phyloP scores from a whole-genome alignment of 495 filamentous ascomycete genomes.

The Cercophora sp. region DNA sequence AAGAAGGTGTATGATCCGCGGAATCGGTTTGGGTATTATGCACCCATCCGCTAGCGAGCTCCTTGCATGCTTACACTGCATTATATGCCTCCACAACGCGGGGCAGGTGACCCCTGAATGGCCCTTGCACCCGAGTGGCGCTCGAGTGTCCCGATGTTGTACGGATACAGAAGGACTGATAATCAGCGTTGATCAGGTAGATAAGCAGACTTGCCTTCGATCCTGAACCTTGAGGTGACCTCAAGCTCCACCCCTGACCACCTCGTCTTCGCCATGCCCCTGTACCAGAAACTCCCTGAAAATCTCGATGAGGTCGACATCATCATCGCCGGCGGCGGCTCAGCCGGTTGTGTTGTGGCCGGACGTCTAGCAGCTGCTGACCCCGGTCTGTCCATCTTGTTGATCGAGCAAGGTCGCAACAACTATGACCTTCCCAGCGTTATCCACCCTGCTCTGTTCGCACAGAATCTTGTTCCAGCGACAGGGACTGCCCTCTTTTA shows the following conservation, averaged over 20 bases:
- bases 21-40: not conserved
- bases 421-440: slow-evolving; percentile 45
- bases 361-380: slow-evolving; percentile 48
- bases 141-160: too few relatives aligned
- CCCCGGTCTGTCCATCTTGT: slow-evolving; percentile 45
- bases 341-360: slow-evolving; percentile 47
- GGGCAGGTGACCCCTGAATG: too few relatives aligned
- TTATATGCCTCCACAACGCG: too few relatives aligned
- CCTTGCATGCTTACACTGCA: too few relatives aligned
- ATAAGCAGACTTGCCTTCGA: too few relatives aligned
- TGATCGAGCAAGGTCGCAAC: slow-evolving; percentile 48
- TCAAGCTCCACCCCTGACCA: too few relatives aligned
- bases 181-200: too few relatives aligned
- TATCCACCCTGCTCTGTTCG: slow-evolving; percentile 38
- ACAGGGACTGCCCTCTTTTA: slow-evolving; percentile 37
- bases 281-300: slow-evolving; percentile 27
- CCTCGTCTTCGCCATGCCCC: slow-evolving; percentile 26
- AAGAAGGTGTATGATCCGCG: not conserved
- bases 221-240: too few relatives aligned
- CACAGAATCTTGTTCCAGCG: slow-evolving; percentile 29
- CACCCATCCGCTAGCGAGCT: too few relatives aligned
- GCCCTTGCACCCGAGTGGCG: too few relatives aligned
- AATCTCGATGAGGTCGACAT: slow-evolving; percentile 36
- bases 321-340: slow-evolving; percentile 36
- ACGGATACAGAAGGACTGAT: too few relatives aligned